These are phyloP conservation scores for Cyberlindnera maclurae DNA, from an alignment of 805 yeast genomes.

Conservation along the genomic window DNA sequence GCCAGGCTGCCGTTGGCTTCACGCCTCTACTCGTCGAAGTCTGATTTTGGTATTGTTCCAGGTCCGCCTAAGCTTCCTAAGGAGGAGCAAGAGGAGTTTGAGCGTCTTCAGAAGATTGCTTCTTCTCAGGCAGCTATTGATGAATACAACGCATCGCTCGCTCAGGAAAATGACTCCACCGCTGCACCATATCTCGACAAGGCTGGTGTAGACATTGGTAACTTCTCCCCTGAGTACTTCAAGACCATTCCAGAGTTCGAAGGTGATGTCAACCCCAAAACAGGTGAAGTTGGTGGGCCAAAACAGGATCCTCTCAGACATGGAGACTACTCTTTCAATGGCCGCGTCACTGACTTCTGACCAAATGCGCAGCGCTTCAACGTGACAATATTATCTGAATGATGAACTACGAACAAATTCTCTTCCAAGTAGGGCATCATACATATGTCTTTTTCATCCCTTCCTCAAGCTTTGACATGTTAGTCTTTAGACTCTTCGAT, in stretches of 20 bases:
- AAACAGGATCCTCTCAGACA: constrained; percentile 92
- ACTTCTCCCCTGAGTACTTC: constrained; percentile 60
- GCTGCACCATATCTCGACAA: constrained; percentile 33
- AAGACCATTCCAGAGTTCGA: constrained; percentile 90
- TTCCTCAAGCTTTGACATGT: constrained; percentile 17
- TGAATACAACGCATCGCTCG: constrained; percentile 50
- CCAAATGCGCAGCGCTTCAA: no score
- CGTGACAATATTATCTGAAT: no score
- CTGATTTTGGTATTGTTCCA: constrained; percentile 19
- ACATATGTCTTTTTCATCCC: constrained; percentile 7
- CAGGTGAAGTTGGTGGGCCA: constrained; percentile 97
- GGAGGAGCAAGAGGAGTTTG: constrained; percentile 88
- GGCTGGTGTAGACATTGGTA: constrained; percentile 57
- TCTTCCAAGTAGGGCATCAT: constrained; percentile 1
- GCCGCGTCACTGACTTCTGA: constrained; percentile 91
- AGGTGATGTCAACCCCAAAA: constrained; percentile 86
- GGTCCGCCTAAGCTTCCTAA: constrained; percentile 70
- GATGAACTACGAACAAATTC: neutral
- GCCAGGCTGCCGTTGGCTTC: neutral
- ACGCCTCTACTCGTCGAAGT: constrained; percentile 18
- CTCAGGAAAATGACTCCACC: constrained; percentile 26
- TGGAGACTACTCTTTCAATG: constrained; percentile 92
- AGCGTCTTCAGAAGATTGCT: constrained; percentile 74
- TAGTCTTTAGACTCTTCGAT: constrained; percentile 10
- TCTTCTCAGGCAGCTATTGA: constrained; percentile 72